Evolutionary conservation across 306 rosid species (phyloP).

Genomic region (Adenanthera pavonina): DNA sequence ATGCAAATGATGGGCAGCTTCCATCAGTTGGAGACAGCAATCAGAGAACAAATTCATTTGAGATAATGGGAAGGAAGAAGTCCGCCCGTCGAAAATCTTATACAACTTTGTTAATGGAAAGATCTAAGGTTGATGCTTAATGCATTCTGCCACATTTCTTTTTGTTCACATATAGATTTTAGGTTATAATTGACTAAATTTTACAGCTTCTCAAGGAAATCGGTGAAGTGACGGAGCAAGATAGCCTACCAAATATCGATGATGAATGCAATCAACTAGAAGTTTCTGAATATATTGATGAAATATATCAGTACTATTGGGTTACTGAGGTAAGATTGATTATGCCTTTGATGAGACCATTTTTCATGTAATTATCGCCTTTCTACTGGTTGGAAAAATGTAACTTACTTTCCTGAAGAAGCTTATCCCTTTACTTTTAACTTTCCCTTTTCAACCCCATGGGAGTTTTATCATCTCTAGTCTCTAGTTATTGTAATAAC

Average conservation of each 20-base stretch:
- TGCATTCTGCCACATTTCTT: conserved; percentile 22
- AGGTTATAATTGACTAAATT: conserved; percentile 34
- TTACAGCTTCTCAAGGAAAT: conserved; percentile 71
- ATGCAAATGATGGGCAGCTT: conserved; percentile 42
- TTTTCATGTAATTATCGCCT: neutral
- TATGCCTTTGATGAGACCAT: neutral
- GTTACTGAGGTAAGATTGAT: conserved; percentile 66
- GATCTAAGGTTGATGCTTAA: conserved; percentile 69
- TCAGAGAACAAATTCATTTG: conserved; percentile 42
- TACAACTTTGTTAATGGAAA: conserved; percentile 65
- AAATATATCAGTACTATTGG: conserved; percentile 86
- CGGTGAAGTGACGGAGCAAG: conserved; percentile 49
- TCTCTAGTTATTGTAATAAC: conserved; percentile 13
- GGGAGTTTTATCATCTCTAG: conserved; percentile 16
- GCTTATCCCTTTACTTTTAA: conserved; percentile 15
- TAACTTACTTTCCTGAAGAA: conserved; percentile 19
- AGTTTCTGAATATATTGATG: conserved; percentile 88
- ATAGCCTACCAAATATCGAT: conserved; percentile 75
- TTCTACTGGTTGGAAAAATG: conserved; percentile 5
- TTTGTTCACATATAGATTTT: conserved; percentile 20
- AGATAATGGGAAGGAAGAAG: conserved; percentile 49
- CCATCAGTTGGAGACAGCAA: conserved; percentile 52
- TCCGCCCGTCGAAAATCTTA: conserved; percentile 75
- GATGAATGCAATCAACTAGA: conserved; percentile 78
- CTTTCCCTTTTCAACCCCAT: conserved; percentile 2